Evolutionary conservation across 1,284 basidiomycete genomes (phyloP).

Genomic region (Apiotrichum veenhuisii): DNA sequence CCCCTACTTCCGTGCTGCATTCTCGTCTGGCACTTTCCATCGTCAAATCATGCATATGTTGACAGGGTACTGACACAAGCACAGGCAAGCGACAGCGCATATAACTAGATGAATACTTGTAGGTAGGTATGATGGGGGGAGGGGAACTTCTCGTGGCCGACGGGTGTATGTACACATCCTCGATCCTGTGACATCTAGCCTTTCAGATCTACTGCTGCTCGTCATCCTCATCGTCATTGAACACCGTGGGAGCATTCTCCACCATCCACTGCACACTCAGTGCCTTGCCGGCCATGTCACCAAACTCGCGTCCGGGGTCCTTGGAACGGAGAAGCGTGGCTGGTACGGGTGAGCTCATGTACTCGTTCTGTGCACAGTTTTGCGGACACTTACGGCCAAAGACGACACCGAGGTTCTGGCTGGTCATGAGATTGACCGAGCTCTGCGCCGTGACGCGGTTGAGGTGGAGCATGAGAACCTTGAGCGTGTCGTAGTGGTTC

Average conservation of each 20-base stretch:
- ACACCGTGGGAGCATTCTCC: slow-evolving; percentile 68
- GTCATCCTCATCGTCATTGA: slow-evolving; percentile 18
- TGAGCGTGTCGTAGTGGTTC: slow-evolving; percentile 82
- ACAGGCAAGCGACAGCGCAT: neutral
- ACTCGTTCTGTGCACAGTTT: too few species aligned
- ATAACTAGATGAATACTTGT: neutral
- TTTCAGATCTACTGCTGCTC: neutral
- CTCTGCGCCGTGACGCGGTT: slow-evolving; percentile 69
- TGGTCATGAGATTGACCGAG: slow-evolving; percentile 85
- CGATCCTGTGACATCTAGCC: neutral
- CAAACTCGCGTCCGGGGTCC: slow-evolving; percentile 83
- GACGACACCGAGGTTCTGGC: slow-evolving; percentile 96
- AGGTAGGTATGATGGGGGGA: neutral
- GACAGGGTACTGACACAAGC: slow-evolving; percentile 2
- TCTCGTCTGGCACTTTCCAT: too few species aligned
- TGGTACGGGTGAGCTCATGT: slow-evolving; percentile 41
- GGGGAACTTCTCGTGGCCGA: too few species aligned
- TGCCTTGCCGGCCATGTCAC: slow-evolving; percentile 84
- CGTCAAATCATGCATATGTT: slow-evolving; percentile 6
- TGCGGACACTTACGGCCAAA: slow-evolving; percentile 98
- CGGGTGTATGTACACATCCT: neutral
- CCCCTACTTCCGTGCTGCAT: too few species aligned
- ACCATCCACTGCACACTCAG: slow-evolving; percentile 86
- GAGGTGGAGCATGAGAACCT: slow-evolving; percentile 79
- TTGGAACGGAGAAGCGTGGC: slow-evolving; percentile 89